Evolutionary conservation across 352 stramenopile species (phyloP).

Genomic region (Globisporangium irregulare): DNA sequence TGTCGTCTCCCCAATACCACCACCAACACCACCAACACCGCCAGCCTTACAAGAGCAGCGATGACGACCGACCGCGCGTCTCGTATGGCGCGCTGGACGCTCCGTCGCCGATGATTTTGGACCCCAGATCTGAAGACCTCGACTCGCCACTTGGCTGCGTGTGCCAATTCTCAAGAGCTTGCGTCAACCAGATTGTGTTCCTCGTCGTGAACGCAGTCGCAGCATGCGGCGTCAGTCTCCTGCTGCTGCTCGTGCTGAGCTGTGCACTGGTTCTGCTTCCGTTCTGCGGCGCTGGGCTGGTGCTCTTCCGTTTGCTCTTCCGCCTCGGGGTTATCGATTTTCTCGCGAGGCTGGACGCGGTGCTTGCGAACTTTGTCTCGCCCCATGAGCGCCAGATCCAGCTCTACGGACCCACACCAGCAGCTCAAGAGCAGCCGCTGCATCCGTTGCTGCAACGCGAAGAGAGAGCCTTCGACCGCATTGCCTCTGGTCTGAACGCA

Average conservation of each 20-base stretch:
- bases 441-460: background rate
- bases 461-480: background rate
- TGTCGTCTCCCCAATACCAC: background rate
- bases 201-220: background rate
- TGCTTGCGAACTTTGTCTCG: background rate
- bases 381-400: background rate
- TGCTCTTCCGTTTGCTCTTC: background rate
- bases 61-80: background rate
- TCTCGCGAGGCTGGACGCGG: background rate
- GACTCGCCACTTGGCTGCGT: background rate
- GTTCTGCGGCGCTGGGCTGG: background rate
- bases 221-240: background rate
- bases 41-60: background rate
- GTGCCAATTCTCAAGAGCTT: background rate
- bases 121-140: background rate
- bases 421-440: background rate
- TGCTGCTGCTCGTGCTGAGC: background rate
- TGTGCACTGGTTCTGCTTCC: background rate
- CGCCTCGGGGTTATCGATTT: background rate
- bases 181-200: background rate
- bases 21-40: background rate
- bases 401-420: background rate
- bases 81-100: background rate
- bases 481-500: background rate
- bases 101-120: background rate